A percentile compares a stretch with the other conserved stretches of the same genome.
Conservation (phyloP, 495 filamentous ascomycete genomes). For the Podospora bellae-mahoneyi region DNA sequence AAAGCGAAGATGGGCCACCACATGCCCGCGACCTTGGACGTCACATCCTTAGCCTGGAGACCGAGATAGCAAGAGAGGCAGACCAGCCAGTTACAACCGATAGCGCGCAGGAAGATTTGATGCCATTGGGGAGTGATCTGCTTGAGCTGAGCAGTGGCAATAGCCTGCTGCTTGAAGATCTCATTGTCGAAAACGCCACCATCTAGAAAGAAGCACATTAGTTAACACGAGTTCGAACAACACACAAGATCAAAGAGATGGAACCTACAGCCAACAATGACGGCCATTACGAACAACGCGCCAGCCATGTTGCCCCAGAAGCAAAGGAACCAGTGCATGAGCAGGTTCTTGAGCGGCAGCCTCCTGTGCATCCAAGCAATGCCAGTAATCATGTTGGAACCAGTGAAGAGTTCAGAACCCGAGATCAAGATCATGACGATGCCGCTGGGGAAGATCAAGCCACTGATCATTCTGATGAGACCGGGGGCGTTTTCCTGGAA, state of each 20-base stretch:
- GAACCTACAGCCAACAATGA: slow-evolving; percentile 56
- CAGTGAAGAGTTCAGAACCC: slow-evolving; percentile 58
- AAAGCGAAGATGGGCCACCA: slow-evolving; percentile 63
- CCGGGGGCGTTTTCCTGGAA: slow-evolving; percentile 59
- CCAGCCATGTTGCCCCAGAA: slow-evolving; percentile 61
- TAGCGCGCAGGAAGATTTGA: slow-evolving; percentile 58
- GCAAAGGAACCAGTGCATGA: slow-evolving; percentile 54
- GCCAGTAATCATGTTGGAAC: slow-evolving; percentile 58
- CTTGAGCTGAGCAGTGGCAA: slow-evolving; percentile 53
- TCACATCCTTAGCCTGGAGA: slow-evolving; percentile 53
- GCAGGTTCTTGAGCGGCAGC: slow-evolving; percentile 47
- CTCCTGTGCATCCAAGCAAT: slow-evolving; percentile 54
- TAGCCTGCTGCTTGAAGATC: slow-evolving; percentile 49
- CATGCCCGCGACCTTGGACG: slow-evolving; percentile 58
- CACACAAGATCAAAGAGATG: not conserved
- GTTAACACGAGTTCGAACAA: not conserved
- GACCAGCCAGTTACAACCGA: slow-evolving; percentile 64
- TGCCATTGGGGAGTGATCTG: slow-evolving; percentile 56
- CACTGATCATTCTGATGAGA: slow-evolving; percentile 53
- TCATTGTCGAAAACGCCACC: slow-evolving; percentile 54
- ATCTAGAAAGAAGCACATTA: slow-evolving; percentile 31
- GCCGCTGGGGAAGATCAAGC: slow-evolving; percentile 57
- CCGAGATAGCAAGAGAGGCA: slow-evolving; percentile 58
- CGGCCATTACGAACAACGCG: slow-evolving; percentile 54
- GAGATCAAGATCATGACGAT: slow-evolving; percentile 59